Evolutionary conservation across 1,139 yeast species (phyloP), one percentile per base, ranked within the genome.

Genomic region (Schizosaccharomyces versatilis): DNA sequence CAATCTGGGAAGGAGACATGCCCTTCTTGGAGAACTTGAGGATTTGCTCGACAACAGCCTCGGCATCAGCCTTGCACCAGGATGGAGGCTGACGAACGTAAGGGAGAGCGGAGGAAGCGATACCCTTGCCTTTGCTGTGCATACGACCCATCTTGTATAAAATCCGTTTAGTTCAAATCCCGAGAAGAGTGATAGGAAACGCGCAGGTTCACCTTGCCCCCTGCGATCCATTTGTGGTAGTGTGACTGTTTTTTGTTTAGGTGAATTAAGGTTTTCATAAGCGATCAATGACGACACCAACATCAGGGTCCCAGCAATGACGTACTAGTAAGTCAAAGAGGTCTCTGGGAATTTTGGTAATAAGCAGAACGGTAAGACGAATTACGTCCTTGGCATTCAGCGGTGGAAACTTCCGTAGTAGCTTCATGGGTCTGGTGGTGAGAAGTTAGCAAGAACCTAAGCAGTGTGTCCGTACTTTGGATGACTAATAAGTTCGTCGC

Each of bases 1-100:
- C 98, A 66, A 90, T 90, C 76, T 86, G 95, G 68, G 98, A 90
- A 69, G 99, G 99, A 67, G 97, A 85, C 74, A 86, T 78, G 85
- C 99, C 99, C 82, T 90, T 90, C 79, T 96, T 86, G 72, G 99
- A 98, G 79, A 86, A 85, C 84, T 90, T 93, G 88, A 82, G 74
- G 77, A 88, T 81, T 78, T 86, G 96, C 78, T 93, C 98, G 74
- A 88, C 86, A 68, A 90, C 94, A 66, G 86, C 84, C 66, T 86
- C 96, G 67, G 95, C 74, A 61, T 96, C 78, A 69, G 85, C 81
- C 81, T 90, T 90, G 93, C 88, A 88, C 99, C 99, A 90, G 72
- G 95, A 78, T 73, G 98, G 98, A 73, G 94, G 80, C 75, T 82
- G 81, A 79, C 99, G 90, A 69, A 97, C 88, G 81, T 90, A 90